These are phyloP conservation scores for Neonectria neomacrospora DNA, from an alignment of 2,329 filamentous ascomycete species.

Conservation along the genomic window DNA sequence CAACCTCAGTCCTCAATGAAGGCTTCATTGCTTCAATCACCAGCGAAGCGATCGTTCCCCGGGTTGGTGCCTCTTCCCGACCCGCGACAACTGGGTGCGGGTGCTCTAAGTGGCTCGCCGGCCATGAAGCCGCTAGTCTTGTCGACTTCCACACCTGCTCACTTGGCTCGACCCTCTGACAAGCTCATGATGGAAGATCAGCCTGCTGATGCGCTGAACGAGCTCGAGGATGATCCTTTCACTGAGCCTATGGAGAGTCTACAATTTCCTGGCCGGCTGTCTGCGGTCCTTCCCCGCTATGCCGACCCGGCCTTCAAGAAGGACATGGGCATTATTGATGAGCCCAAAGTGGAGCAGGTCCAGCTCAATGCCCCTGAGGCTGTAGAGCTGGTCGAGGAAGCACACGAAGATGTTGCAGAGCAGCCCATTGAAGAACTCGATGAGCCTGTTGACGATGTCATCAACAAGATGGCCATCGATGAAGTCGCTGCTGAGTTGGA, in stretches of 20 bases:
- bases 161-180: slow-evolving; percentile 47
- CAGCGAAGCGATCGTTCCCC: slow-evolving; percentile 58
- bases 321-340: slow-evolving; percentile 48
- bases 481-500: slow-evolving; percentile 29
- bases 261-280: slow-evolving; percentile 58
- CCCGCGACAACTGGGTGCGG: slow-evolving; percentile 35
- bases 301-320: slow-evolving; percentile 53
- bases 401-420: slow-evolving; percentile 13
- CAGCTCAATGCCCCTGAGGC: slow-evolving; percentile 11
- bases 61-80: slow-evolving; percentile 50
- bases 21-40: slow-evolving; percentile 61
- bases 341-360: slow-evolving; percentile 31
- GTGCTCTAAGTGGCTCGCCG: slow-evolving; percentile 45
- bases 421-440: slow-evolving; percentile 9
- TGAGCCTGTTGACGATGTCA: slow-evolving; percentile 32
- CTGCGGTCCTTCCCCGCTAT: slow-evolving; percentile 57
- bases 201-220: slow-evolving; percentile 35
- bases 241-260: slow-evolving; percentile 50
- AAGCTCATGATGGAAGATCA: slow-evolving; percentile 53
- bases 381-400: slow-evolving; percentile 5
- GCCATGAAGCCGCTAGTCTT: slow-evolving; percentile 52
- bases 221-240: slow-evolving; percentile 47
- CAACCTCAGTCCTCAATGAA: slow-evolving; percentile 55
- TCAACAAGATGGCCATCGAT: slow-evolving; percentile 42
- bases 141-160: slow-evolving; percentile 44